Percentiles rank a stretch among this genome's conserved stretches.
Evolutionary conservation across 805 yeast genomes (phyloP).

Genomic region (Jamesozyma rosinii): DNA sequence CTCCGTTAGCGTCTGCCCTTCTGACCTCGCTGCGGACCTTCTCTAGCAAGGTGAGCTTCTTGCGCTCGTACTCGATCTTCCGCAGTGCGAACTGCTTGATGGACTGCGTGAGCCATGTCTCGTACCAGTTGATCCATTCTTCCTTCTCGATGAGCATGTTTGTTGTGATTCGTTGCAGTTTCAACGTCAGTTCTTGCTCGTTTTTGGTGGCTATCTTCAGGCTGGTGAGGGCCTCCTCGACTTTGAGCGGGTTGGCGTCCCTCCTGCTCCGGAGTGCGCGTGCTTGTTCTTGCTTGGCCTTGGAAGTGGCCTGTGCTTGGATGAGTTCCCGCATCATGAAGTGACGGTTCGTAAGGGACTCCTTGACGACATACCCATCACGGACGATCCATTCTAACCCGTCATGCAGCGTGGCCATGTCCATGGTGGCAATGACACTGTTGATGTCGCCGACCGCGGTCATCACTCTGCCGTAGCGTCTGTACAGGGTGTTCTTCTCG

Average conservation of each 20-base stretch:
- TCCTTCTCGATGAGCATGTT: conserved; percentile 70
- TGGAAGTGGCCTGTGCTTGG: conserved; percentile 69
- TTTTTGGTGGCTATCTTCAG: conserved; percentile 68
- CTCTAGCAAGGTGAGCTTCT: conserved; percentile 65
- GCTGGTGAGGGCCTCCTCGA: conserved; percentile 78
- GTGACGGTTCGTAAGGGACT: conserved; percentile 86
- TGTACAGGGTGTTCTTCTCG: conserved; percentile 50
- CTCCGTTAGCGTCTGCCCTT: conserved; percentile 67
- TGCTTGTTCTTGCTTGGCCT: conserved; percentile 61
- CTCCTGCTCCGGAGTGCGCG: conserved; percentile 59
- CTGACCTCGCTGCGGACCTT: conserved; percentile 63
- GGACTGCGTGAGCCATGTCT: conserved; percentile 42
- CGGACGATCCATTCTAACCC: conserved; percentile 52
- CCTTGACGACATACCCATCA: conserved; percentile 83
- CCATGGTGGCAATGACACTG: conserved; percentile 59
- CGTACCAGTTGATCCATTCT: conserved; percentile 46
- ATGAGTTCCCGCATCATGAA: conserved; percentile 80
- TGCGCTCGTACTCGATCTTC: conserved; percentile 79
- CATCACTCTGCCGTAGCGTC: conserved; percentile 59
- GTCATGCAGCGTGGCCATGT: conserved; percentile 69
- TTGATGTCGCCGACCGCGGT: conserved; percentile 68
- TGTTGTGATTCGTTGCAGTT: conserved; percentile 71
- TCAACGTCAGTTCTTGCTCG: conserved; percentile 69
- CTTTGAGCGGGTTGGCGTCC: conserved; percentile 75
- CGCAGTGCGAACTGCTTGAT: conserved; percentile 55